Evolutionary conservation across 1,139 yeast species (phyloP), one percentile per base, ranked within the genome.

Genomic region (Blastobotrys capitulatus): DNA sequence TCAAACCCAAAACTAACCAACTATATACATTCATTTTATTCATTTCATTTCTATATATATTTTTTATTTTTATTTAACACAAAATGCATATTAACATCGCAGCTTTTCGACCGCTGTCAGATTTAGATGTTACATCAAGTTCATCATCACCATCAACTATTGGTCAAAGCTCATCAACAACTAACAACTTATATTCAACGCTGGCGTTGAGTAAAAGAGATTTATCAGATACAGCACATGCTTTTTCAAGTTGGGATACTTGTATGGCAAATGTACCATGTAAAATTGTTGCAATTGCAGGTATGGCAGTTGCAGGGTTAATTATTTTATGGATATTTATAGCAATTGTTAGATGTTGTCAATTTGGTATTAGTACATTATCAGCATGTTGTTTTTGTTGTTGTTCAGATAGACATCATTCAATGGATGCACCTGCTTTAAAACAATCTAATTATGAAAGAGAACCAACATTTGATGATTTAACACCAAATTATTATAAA

Each of bases 221-320:
- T 40, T 27, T 46, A 25, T 19, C 42, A 16, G 44, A 44, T 32
- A 49, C 54, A 2, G 57, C 54, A 9, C 32, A 51, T 46, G 61
- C 87, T 2, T 83, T 84, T 70, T 78, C 72, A 59, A 61, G 68
- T 42, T 86, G 95, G 94, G 79, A 83, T 61, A 78, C 86, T 2
- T 86, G 96, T 68, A 85, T 85, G 94, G 82, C 76, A 60, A 83
- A 85, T 64, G 79, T 70, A 37, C 74, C 82, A 37, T 86, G 96
- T 67, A 86, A 86, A 63, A 78, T 85, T 54, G 78, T 83, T 18
- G 90, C 86, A 9, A 86, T 86, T 44, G 84, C 85, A n/a, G 82
- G 85, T 6, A 83, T 86, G 1, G 79, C 74, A 0, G 60, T 86
- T 12, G 92, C 81, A 0, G 71, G 64, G 7, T 43, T 64, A 12